A percentile compares a stretch with the other conserved stretches of the same genome.
phyloP scores from a whole-genome alignment of 352 stramenopile genomes.

The Blastocystis sp. region DNA sequence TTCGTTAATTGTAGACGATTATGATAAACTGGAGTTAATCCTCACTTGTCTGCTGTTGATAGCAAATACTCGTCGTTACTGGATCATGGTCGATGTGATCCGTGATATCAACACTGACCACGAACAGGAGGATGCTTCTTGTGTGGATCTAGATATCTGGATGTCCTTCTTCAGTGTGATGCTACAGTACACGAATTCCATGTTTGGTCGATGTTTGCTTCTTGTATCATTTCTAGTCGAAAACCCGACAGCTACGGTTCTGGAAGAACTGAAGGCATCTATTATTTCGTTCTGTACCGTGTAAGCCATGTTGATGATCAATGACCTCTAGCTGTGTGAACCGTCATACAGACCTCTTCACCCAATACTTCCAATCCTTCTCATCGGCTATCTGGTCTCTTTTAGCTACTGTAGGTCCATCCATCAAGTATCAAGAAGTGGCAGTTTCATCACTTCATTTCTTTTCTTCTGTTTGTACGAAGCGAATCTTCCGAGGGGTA shows the following conservation, averaged over 20 bases:
- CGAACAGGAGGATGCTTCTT: constrained; percentile 23
- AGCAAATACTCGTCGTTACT: constrained; percentile 49
- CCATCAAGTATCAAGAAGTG: constrained; percentile 39
- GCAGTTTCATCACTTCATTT: constrained; percentile 38
- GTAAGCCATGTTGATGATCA: not conserved
- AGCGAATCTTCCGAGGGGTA: not conserved
- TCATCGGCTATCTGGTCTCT: constrained; percentile 23
- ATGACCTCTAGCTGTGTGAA: constrained; percentile 33
- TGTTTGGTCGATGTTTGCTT: not conserved
- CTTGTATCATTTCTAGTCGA: not conserved
- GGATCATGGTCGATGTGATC: constrained; percentile 38
- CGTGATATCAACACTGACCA: constrained; percentile 53
- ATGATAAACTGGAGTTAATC: constrained; percentile 22
- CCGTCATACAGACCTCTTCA: constrained; percentile 34
- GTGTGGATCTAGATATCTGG: constrained; percentile 42
- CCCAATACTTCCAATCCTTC: constrained; percentile 50
- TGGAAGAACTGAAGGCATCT: constrained; percentile 48
- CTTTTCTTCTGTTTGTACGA: constrained; percentile 53
- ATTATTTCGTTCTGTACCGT: constrained; percentile 47
- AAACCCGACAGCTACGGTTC: constrained; percentile 3
- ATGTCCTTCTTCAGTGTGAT: constrained; percentile 19
- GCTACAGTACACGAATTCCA: not conserved
- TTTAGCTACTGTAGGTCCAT: not conserved
- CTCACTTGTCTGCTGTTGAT: constrained; percentile 42
- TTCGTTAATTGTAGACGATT: constrained; percentile 11